Evolutionary conservation across 306 rosid genomes (phyloP).

Genomic region (Hylodesmum podocarpum): DNA sequence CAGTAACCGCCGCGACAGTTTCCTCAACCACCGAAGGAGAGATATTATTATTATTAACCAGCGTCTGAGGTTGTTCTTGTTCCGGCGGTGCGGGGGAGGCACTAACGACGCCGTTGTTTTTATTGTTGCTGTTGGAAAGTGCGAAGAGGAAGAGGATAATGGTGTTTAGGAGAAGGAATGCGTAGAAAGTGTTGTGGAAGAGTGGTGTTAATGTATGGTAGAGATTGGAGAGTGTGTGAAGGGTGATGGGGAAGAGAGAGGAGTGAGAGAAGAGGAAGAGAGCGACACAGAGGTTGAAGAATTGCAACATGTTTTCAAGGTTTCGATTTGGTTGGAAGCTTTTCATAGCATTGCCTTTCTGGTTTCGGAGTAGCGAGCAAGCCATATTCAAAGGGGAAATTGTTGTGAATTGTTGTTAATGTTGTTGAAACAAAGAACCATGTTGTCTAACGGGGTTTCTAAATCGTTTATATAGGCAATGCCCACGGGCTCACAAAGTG

Average conservation of each 20-base stretch:
- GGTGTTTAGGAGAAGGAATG: conserved; percentile 44
- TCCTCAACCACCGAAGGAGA: conserved; percentile 1
- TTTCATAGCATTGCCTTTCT: conserved; percentile 42
- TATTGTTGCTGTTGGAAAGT: conserved; percentile 27
- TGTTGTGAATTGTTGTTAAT: background rate
- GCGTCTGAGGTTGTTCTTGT: background rate
- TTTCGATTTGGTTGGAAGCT: conserved; percentile 30
- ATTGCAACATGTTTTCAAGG: conserved; percentile 26
- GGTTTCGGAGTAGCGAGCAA: background rate
- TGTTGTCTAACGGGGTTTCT: background rate
- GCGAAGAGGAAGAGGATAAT: conserved; percentile 48
- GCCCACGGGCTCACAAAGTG: no score
- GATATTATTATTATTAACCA: no score
- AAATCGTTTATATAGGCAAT: background rate
- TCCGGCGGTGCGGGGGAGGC: background rate
- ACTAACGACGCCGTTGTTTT: no score
- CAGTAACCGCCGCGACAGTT: conserved; percentile 32
- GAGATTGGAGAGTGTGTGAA: background rate
- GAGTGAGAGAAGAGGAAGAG: conserved; percentile 37
- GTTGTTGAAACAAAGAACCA: background rate
- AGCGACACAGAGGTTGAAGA: conserved; percentile 23
- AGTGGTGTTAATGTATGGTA: background rate
- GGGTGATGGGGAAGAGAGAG: conserved; percentile 32
- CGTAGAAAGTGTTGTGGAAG: conserved; percentile 45
- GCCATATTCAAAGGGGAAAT: background rate